A percentile compares a stretch with the other conserved stretches of the same genome.
These are phyloP conservation scores for Mycena venus DNA, from an alignment of 768 basidiomycete genomes.

Conservation along the genomic window DNA sequence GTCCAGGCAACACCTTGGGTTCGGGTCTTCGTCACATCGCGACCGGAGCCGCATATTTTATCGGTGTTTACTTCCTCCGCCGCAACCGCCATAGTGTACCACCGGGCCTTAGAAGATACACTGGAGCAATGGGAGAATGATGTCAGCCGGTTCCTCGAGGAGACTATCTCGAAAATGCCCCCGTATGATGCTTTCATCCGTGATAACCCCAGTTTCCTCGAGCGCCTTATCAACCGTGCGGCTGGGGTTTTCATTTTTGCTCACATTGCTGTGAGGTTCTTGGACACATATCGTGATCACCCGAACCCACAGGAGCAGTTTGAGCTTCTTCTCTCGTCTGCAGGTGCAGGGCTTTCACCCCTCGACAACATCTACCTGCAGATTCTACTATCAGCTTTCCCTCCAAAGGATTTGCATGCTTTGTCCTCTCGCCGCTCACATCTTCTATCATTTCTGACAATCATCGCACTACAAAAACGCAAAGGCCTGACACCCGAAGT, in stretches of 20 bases:
- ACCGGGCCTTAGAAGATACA: neutral
- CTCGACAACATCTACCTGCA: constrained; percentile 1
- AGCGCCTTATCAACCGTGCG: too few species aligned
- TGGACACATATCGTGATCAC: too few species aligned
- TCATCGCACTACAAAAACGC: neutral
- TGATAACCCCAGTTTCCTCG: too few species aligned
- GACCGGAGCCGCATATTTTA: neutral
- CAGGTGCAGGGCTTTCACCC: constrained; percentile 4
- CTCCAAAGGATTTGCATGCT: neutral
- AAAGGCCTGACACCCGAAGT: neutral
- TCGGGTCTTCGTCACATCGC: constrained; percentile 5
- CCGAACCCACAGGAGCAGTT: neutral
- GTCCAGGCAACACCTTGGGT: neutral
- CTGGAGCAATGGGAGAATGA: neutral
- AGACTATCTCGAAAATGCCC: neutral
- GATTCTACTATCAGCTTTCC: constrained; percentile 1
- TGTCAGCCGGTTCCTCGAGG: neutral
- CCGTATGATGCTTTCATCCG: neutral
- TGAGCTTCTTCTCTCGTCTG: neutral
- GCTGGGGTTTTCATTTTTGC: too few species aligned
- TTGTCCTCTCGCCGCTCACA: neutral
- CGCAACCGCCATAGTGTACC: neutral
- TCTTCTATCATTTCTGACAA: neutral
- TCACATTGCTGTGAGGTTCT: too few species aligned
- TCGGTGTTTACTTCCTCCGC: neutral